Evolutionary conservation across 148 eudicot genomes (phyloP).

Genomic region (Arbutus unedo): DNA sequence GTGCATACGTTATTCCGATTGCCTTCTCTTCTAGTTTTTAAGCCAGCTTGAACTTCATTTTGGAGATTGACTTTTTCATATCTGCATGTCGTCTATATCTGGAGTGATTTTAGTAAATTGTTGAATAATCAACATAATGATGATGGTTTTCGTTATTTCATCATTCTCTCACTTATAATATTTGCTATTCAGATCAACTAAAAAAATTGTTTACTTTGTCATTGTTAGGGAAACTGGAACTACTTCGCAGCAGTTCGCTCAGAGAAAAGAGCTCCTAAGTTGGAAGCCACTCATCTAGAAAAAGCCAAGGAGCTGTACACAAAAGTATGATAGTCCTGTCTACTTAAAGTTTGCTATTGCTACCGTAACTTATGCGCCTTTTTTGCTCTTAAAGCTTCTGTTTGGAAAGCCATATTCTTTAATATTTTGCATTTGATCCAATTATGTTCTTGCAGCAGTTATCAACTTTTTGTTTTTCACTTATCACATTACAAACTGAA

Average conservation of each 20-base stretch:
- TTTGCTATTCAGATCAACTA: constrained; percentile 1
- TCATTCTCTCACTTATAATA: background rate
- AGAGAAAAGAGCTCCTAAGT: constrained; percentile 84
- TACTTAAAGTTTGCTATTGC: constrained; percentile 1
- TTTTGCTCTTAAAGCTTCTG: background rate
- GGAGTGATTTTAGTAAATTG: background rate
- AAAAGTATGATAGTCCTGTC: constrained; percentile 43
- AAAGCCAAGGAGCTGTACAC: constrained; percentile 92
- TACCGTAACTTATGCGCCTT: background rate
- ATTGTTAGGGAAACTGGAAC: constrained; percentile 90
- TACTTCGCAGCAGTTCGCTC: constrained; percentile 93
- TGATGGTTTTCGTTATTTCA: constrained; percentile 1
- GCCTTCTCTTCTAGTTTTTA: background rate
- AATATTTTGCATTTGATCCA: constrained; percentile 5
- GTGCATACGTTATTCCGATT: constrained; percentile 31
- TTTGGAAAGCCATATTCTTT: background rate
- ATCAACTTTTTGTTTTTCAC: background rate
- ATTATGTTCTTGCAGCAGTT: background rate
- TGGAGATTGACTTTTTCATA: constrained; percentile 8
- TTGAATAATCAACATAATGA: background rate
- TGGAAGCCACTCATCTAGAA: constrained; percentile 91
- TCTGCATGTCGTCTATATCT: constrained; percentile 1
- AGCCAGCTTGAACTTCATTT: background rate
- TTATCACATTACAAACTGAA: no score
- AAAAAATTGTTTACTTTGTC: constrained; percentile 16